These are phyloP conservation scores for Fusarium stilboides DNA, from an alignment of 2,329 filamentous ascomycete genomes.

Conservation along the genomic window DNA sequence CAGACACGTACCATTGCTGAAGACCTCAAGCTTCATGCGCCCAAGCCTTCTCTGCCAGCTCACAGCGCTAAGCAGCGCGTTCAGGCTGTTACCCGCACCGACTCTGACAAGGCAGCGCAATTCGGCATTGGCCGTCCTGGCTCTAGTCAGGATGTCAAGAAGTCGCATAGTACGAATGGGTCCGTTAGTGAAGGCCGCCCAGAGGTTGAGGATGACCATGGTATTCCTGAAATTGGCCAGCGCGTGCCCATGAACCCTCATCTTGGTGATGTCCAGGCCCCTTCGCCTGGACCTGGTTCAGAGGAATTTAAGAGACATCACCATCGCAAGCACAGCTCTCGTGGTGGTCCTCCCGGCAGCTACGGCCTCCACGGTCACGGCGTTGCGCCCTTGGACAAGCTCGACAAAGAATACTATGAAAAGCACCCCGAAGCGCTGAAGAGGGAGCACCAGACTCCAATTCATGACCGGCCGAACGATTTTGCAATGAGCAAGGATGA, in stretches of 20 bases:
- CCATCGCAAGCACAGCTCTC: slow-evolving; percentile 80
- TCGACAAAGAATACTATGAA: slow-evolving; percentile 92
- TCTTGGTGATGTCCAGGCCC: slow-evolving; percentile 95
- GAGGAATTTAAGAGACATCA: slow-evolving; percentile 69
- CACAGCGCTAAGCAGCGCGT: slow-evolving; percentile 88
- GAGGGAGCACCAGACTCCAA: slow-evolving; percentile 76
- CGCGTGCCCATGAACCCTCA: slow-evolving; percentile 95
- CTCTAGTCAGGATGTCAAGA: slow-evolving; percentile 69
- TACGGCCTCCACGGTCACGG: slow-evolving; percentile 95
- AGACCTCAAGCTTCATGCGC: slow-evolving; percentile 89
- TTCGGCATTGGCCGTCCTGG: slow-evolving; percentile 82
- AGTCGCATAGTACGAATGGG: slow-evolving; percentile 74
- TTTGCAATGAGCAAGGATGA: slow-evolving; percentile 92
- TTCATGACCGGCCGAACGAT: slow-evolving; percentile 73
- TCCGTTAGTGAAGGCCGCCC: slow-evolving; percentile 64
- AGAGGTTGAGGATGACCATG: slow-evolving; percentile 80
- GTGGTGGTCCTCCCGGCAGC: slow-evolving; percentile 83
- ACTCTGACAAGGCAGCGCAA: slow-evolving; percentile 88
- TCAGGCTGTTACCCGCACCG: slow-evolving; percentile 87
- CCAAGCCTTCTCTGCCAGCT: slow-evolving; percentile 86
- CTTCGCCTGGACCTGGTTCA: slow-evolving; percentile 78
- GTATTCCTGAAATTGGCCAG: slow-evolving; percentile 92
- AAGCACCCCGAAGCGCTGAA: slow-evolving; percentile 88
- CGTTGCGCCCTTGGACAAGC: slow-evolving; percentile 80
- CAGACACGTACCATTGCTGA: slow-evolving; percentile 84